phyloP scores from a whole-genome alignment of 495 filamentous ascomycete genomes.

The Penicillium taxi region DNA sequence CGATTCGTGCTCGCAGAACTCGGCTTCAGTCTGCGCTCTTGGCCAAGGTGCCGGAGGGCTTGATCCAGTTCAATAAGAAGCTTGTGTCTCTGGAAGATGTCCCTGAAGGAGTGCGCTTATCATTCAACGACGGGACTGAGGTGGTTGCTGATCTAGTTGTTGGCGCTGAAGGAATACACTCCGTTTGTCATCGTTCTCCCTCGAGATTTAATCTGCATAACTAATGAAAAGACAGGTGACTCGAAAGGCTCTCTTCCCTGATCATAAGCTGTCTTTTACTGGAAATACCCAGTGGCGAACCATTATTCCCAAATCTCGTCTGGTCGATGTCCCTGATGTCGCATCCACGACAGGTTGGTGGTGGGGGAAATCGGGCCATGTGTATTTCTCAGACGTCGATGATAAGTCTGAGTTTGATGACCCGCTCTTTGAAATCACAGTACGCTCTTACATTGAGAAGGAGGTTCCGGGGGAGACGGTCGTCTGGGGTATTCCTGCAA shows the following conservation, averaged over 20 bases:
- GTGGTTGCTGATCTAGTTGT: constrained; percentile 39
- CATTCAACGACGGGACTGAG: constrained; percentile 27
- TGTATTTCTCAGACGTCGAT: constrained; percentile 38
- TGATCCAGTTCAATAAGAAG: constrained; percentile 34
- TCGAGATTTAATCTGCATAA: background rate
- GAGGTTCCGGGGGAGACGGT: constrained; percentile 26
- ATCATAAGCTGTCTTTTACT: constrained; percentile 30
- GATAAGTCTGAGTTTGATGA: constrained; percentile 17
- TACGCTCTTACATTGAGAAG: constrained; percentile 17
- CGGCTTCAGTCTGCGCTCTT: constrained; percentile 35
- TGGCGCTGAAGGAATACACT: constrained; percentile 47
- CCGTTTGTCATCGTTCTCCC: constrained; percentile 22
- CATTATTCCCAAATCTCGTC: constrained; percentile 18
- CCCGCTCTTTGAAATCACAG: constrained; percentile 18
- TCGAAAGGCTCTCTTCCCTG: constrained; percentile 16
- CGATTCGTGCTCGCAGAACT: constrained; percentile 30
- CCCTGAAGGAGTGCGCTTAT: constrained; percentile 16
- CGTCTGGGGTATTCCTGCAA: constrained; percentile 40
- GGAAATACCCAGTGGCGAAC: constrained; percentile 35
- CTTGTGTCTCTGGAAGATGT: constrained; percentile 24
- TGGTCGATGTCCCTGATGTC: constrained; percentile 29
- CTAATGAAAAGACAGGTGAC: constrained; percentile 1
- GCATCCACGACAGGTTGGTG: constrained; percentile 38
- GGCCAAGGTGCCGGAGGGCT: constrained; percentile 25
- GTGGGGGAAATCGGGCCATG: constrained; percentile 35